Evolutionary conservation across 306 rosid species (phyloP).

Genomic region (Begonia peltatifolia): DNA sequence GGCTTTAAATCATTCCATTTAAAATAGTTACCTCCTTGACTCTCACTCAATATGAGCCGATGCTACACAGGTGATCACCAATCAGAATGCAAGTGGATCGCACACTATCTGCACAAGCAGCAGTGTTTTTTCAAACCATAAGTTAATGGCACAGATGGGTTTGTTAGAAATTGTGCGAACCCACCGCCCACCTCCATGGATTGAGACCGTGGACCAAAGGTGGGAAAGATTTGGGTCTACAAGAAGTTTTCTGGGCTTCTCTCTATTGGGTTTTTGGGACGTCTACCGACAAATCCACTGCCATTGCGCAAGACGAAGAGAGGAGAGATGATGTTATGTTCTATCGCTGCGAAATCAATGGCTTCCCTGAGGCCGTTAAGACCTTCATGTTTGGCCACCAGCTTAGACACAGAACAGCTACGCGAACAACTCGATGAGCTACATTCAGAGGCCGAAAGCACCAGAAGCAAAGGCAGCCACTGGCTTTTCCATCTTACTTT

Average conservation of each 20-base stretch:
- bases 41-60: too few relatives aligned
- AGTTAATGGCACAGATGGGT: too few relatives aligned
- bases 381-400: slow-evolving; percentile 28
- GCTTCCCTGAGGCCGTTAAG: slow-evolving; percentile 24
- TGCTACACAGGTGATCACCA: too few relatives aligned
- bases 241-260: neutral
- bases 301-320: neutral
- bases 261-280: neutral
- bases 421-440: slow-evolving; percentile 67
- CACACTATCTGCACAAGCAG: too few relatives aligned
- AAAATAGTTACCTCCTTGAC: too few relatives aligned
- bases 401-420: slow-evolving; percentile 36
- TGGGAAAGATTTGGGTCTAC: too few relatives aligned
- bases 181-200: too few relatives aligned
- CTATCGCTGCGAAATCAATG: slow-evolving; percentile 24
- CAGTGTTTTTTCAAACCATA: too few relatives aligned
- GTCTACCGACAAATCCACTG: neutral
- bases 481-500: neutral
- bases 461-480: slow-evolving; percentile 51
- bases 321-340: slow-evolving; percentile 18
- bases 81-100: too few relatives aligned
- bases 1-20: too few relatives aligned
- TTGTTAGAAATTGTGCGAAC: too few relatives aligned
- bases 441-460: slow-evolving; percentile 50
- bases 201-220: too few relatives aligned